phyloP scores from a whole-genome alignment of 139 green algal species.

The Tetradesmus lagerheimii region DNA sequence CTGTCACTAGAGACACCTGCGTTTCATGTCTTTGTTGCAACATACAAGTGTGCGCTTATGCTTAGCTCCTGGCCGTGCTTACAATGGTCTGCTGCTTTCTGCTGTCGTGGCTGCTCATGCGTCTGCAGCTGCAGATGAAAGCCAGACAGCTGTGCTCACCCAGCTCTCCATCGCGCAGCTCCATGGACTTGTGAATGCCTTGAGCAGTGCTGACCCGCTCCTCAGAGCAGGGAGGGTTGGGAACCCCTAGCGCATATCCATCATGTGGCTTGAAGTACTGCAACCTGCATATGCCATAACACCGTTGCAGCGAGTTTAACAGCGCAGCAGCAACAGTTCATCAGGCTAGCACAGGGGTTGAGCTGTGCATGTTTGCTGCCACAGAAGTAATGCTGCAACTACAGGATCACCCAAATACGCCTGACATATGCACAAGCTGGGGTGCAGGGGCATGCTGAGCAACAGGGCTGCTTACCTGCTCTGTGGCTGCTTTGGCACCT shows the following conservation, averaged over 20 bases:
- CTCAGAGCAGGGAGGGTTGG: slow-evolving; percentile 44
- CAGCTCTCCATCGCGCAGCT: slow-evolving; percentile 43
- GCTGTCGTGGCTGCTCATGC: too few species aligned
- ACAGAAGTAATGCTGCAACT: background rate
- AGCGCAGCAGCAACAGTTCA: background rate
- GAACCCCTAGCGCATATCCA: slow-evolving; percentile 31
- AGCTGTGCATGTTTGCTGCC: background rate
- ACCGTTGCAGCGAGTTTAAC: background rate
- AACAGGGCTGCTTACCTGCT: background rate
- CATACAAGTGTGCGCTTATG: too few species aligned
- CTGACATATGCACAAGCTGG: background rate
- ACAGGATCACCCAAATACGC: background rate
- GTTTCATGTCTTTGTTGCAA: too few species aligned
- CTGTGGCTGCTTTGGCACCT: background rate
- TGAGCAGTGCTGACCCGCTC: slow-evolving; percentile 43
- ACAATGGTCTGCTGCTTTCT: too few species aligned
- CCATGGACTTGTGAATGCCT: slow-evolving; percentile 44
- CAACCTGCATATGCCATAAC: background rate
- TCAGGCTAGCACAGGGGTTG: background rate
- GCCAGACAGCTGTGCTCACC: too few species aligned
- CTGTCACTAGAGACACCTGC: too few species aligned
- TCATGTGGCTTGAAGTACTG: slow-evolving; percentile 42
- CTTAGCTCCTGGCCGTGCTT: too few species aligned
- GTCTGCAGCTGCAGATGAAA: background rate
- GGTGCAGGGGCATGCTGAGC: background rate